A percentile compares a stretch with the other conserved stretches of the same genome.
Conservation (phyloP, 768 basidiomycete genomes). For the Podaxis mareebaensis region DNA sequence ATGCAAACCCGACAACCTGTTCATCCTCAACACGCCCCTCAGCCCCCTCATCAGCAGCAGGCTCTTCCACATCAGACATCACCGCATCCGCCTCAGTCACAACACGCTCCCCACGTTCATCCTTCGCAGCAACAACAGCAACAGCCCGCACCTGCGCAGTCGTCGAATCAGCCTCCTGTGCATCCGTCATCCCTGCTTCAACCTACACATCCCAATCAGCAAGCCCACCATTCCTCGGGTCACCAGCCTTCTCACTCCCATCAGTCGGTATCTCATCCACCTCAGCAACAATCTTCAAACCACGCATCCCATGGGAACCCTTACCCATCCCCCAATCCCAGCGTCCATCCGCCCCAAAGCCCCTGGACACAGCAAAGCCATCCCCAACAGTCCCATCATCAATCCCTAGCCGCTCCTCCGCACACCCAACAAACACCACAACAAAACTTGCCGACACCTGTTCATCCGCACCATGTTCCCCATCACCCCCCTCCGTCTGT, state of each 20-base stretch:
- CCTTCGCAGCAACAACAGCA: constrained; percentile 26
- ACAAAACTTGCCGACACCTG: constrained; percentile 35
- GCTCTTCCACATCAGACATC: constrained; percentile 24
- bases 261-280: constrained; percentile 2
- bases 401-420: constrained; percentile 21
- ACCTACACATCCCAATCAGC: constrained; percentile 3
- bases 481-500: constrained; percentile 25
- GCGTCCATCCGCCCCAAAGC: constrained; percentile 15
- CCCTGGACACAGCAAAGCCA: constrained; percentile 12
- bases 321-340: constrained; percentile 13
- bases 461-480: constrained; percentile 35
- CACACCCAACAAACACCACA: constrained; percentile 35
- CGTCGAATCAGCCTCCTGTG: constrained; percentile 4
- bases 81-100: constrained; percentile 24
- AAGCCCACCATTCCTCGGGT: constrained; percentile 6
- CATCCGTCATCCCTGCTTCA: constrained; percentile 14
- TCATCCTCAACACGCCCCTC: constrained; percentile 19
- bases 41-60: constrained; percentile 27
- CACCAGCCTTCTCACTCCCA: constrained; percentile 11
- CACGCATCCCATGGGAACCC: constrained; percentile 14
- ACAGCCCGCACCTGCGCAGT: constrained; percentile 2
- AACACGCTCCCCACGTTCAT: constrained; percentile 36
- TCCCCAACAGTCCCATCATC: constrained; percentile 42
- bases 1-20: constrained; percentile 13
- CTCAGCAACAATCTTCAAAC: constrained; percentile 13